These are phyloP conservation scores for Clonostachys chloroleuca DNA, from an alignment of 2,329 filamentous ascomycete species.

Conservation along the genomic window DNA sequence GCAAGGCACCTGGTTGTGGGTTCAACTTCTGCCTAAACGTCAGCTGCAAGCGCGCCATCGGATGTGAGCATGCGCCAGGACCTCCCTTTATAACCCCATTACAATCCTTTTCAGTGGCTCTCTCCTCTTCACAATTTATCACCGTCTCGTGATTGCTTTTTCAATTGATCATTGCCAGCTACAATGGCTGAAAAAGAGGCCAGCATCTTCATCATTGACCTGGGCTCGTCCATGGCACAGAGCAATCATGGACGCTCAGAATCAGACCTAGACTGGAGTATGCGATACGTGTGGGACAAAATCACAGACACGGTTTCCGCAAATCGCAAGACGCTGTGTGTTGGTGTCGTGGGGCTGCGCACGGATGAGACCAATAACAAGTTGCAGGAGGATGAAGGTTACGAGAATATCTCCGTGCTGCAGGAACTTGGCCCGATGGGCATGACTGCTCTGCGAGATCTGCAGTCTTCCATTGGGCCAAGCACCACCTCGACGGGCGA, in stretches of 20 bases:
- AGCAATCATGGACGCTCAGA: constrained; percentile 65
- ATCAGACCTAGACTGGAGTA: constrained; percentile 81
- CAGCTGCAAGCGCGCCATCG: neutral
- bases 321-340: constrained; percentile 63
- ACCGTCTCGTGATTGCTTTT: neutral
- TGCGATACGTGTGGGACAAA: constrained; percentile 95
- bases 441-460: constrained; percentile 63
- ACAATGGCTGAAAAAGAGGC: constrained; percentile 90
- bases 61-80: neutral
- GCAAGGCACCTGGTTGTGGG: too few species aligned
- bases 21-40: constrained; percentile 10
- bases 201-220: constrained; percentile 85
- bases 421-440: constrained; percentile 58
- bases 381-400: constrained; percentile 65
- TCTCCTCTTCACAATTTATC: too few species aligned
- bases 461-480: constrained; percentile 61
- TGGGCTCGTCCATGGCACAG: constrained; percentile 80
- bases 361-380: constrained; percentile 74
- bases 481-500: constrained; percentile 71
- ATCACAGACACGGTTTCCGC: constrained; percentile 65
- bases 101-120: neutral
- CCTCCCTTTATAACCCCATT: neutral
- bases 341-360: constrained; percentile 77
- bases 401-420: constrained; percentile 76
- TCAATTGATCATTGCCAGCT: neutral